Evolutionary conservation across 164 flowering plant genomes (phyloP).

Genomic region (Aristolochia fimbriata): DNA sequence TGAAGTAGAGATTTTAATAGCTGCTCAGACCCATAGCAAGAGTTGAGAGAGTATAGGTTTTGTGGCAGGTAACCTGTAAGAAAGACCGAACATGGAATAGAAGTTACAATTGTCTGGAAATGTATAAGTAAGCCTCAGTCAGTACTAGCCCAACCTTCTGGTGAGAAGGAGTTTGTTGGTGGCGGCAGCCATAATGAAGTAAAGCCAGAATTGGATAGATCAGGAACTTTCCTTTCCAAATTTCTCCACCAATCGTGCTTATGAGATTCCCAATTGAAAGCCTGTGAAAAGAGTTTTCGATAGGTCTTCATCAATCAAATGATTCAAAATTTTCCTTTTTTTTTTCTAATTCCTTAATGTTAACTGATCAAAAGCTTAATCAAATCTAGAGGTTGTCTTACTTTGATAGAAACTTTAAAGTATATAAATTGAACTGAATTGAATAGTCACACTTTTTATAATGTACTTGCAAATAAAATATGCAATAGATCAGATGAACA

Average conservation of each 20-base stretch:
- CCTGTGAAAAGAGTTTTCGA: conserved; percentile 29
- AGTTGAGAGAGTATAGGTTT: conserved; percentile 75
- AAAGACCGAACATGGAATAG: too few relatives aligned
- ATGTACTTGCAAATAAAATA: too few relatives aligned
- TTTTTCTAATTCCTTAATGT: not conserved
- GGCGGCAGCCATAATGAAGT: conserved; percentile 96
- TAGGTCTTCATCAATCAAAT: not conserved
- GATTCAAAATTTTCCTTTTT: not conserved
- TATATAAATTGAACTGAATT: too few relatives aligned
- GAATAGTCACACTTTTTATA: too few relatives aligned
- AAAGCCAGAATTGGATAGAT: conserved; percentile 78
- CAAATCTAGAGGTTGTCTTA: not conserved
- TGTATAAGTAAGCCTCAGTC: not conserved
- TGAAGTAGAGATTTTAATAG: conserved; percentile 53
- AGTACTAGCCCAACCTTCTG: conserved; percentile 50
- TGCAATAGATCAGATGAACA: too few relatives aligned
- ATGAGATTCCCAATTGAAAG: conserved; percentile 93
- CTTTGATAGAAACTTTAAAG: too few relatives aligned
- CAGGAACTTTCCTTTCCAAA: conserved; percentile 61
- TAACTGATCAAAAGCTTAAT: not conserved
- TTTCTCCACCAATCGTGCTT: conserved; percentile 89
- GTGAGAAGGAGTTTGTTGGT: conserved; percentile 59
- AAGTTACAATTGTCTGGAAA: too few relatives aligned
- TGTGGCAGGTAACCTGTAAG: conserved; percentile 82
- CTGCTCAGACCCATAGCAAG: conserved; percentile 76